Evolutionary conservation across 345 rosid genomes (phyloP).

Genomic region (Pistacia atlantica): DNA sequence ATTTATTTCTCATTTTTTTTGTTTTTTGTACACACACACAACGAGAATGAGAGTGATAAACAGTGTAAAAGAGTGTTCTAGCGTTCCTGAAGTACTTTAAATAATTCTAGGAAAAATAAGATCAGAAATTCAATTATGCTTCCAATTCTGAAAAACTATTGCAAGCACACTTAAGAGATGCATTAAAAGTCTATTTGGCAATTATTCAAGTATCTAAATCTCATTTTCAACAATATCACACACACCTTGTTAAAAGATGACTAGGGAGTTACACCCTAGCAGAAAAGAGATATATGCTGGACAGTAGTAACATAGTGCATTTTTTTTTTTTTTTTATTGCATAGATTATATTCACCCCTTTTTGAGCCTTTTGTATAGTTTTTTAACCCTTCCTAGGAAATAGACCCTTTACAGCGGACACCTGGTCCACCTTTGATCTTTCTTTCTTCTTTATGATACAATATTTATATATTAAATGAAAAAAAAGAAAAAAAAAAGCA

Average conservation of each 20-base stretch:
- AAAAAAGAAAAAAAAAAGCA: neutral
- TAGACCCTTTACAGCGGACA: too few relatives aligned
- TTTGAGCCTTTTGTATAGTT: too few relatives aligned
- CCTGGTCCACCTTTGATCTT: too few relatives aligned
- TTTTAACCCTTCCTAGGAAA: too few relatives aligned
- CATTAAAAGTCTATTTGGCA: neutral
- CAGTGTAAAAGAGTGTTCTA: too few relatives aligned
- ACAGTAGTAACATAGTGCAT: neutral
- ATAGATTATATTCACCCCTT: too few relatives aligned
- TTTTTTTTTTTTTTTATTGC: too few relatives aligned
- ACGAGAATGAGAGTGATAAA: neutral
- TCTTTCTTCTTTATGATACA: too few relatives aligned
- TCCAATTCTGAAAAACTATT: neutral
- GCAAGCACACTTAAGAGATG: neutral
- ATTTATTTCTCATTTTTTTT: too few relatives aligned
- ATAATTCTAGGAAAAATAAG: neutral
- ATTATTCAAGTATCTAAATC: neutral
- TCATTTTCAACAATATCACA: neutral
- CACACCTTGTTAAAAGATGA: neutral
- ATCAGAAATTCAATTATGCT: neutral
- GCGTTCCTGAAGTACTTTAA: too few relatives aligned
- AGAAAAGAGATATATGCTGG: neutral
- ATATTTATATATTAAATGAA: too few relatives aligned
- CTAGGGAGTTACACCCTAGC: neutral
- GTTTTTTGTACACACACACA: too few relatives aligned